phyloP scores from a whole-genome alignment of 306 rosid genomes.

The Cicer pinnatifidum region DNA sequence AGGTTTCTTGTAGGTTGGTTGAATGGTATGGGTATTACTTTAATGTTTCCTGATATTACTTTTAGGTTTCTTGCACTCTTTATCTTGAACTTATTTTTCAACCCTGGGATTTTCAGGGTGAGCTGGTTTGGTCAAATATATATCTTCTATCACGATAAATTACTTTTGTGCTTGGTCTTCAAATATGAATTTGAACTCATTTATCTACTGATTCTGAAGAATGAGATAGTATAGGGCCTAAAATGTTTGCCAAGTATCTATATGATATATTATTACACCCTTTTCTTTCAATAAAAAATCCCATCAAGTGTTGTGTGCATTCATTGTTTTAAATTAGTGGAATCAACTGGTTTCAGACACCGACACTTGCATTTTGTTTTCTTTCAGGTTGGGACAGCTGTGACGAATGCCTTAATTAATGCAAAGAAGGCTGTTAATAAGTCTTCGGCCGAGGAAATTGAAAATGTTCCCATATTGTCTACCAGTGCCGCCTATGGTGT shows the following conservation, averaged over 20 bases:
- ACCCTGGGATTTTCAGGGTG: not conserved
- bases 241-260: conserved; percentile 14
- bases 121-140: conserved; percentile 28
- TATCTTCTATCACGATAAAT: conserved; percentile 13
- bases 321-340: conserved; percentile 24
- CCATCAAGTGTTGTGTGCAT: not conserved
- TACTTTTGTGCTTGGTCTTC: conserved; percentile 25
- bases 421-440: conserved; percentile 75
- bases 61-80: not conserved
- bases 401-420: conserved; percentile 79
- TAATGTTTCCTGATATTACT: not conserved
- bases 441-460: conserved; percentile 71
- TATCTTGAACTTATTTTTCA: conserved; percentile 16
- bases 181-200: conserved; percentile 21
- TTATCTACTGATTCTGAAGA: conserved; percentile 30
- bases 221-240: conserved; percentile 28
- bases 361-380: conserved; percentile 28
- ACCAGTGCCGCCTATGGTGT: conserved; percentile 91
- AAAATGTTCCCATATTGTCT: conserved; percentile 79
- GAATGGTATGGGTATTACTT: not conserved
- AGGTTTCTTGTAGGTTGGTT: conserved; percentile 15
- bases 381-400: conserved; percentile 81
- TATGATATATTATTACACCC: conserved; percentile 8
- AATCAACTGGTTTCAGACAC: conserved; percentile 17
- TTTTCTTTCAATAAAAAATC: conserved; percentile 13